phyloP scores from a whole-genome alignment of 805 yeast genomes.

The Metschnikowia lachancei region DNA sequence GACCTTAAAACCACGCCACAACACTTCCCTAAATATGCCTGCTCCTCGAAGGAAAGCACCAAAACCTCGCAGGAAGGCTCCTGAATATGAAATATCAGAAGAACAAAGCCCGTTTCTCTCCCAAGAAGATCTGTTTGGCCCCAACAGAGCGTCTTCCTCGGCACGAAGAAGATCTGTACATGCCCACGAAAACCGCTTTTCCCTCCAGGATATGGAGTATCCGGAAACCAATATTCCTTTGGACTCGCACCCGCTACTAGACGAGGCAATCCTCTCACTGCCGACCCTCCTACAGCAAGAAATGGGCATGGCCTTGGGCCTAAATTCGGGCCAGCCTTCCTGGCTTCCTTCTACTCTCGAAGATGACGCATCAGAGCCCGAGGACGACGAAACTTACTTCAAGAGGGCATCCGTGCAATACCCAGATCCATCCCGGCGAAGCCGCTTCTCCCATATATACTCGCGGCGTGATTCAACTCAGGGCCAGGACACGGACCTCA shows the following conservation, averaged over 20 bases:
- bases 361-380: not conserved
- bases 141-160: not conserved
- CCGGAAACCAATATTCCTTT: constrained; percentile 7
- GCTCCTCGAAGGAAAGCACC: not conserved
- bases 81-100: not conserved
- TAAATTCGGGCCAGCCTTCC: constrained; percentile 1
- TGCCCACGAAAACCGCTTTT: constrained; percentile 4
- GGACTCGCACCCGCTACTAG: constrained; percentile 12
- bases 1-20: too few relatives aligned
- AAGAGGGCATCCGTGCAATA: constrained; percentile 1
- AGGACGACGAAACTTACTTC: not conserved
- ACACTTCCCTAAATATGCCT: not conserved
- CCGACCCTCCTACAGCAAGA: constrained; percentile 8
- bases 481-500: constrained; percentile 6
- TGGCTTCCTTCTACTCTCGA: constrained; percentile 10
- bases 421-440: not conserved
- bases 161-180: not conserved
- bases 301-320: constrained; percentile 10
- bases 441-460: constrained; percentile 2
- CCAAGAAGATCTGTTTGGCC: not conserved
- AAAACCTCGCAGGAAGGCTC: not conserved
- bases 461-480: constrained; percentile 1
- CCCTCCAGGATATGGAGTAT: constrained; percentile 9
- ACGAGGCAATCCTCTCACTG: constrained; percentile 6
- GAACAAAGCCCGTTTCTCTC: constrained; percentile 8